Conservation (phyloP, 2,329 filamentous ascomycete species). For the Phoma sp. region DNA sequence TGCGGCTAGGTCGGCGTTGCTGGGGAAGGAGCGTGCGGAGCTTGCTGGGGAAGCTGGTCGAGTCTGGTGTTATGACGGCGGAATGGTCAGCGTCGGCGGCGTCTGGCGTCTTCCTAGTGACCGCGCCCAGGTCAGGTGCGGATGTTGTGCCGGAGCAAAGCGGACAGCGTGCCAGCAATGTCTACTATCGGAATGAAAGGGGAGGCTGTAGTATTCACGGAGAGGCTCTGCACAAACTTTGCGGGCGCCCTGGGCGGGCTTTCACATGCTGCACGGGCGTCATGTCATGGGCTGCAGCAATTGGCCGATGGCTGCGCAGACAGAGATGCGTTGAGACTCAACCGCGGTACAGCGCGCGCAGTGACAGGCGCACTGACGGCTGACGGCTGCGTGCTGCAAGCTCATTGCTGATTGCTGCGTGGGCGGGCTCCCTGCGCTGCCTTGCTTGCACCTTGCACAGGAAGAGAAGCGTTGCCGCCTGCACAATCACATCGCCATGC, state of each 20-base stretch:
- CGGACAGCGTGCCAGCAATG: background rate
- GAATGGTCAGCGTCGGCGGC: background rate
- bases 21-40: conserved; percentile 1
- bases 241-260: background rate
- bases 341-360: conserved; percentile 23
- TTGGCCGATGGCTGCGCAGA: background rate
- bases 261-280: conserved; percentile 11
- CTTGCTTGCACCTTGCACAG: background rate
- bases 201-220: background rate
- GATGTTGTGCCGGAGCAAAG: conserved; percentile 1
- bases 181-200: too few species aligned
- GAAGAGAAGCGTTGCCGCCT: background rate
- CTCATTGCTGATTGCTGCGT: background rate
- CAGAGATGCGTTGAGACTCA: conserved; percentile 7
- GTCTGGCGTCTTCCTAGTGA: background rate
- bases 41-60: background rate
- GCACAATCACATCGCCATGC: background rate
- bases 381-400: background rate
- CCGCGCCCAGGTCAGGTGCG: conserved; percentile 9
- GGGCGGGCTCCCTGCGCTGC: background rate
- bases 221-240: background rate
- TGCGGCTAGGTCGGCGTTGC: conserved; percentile 3
- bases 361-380: conserved; percentile 1
- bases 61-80: conserved; percentile 1
- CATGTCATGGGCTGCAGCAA: background rate